These are phyloP conservation scores for Cichorium intybus DNA, from an alignment of 140 eudicot species.

Conservation along the genomic window DNA sequence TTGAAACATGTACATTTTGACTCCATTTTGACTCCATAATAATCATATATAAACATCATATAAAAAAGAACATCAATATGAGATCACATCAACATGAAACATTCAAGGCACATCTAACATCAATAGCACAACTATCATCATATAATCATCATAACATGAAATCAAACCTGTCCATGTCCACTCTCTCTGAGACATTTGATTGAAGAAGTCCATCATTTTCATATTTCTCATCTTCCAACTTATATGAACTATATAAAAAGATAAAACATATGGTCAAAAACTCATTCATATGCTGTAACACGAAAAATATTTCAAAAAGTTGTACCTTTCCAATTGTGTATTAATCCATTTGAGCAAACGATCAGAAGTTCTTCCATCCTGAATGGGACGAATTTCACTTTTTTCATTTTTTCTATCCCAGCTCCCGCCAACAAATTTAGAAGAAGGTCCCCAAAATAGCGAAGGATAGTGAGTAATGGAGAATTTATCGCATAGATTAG, in stretches of 20 bases:
- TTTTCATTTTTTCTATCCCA: conserved; percentile 43
- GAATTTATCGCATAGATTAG: conserved; percentile 80
- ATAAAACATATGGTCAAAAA: not conserved
- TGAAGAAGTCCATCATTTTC: conserved; percentile 46
- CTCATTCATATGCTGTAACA: not conserved
- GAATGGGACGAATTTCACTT: conserved; percentile 38
- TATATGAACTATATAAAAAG: conserved; percentile 41
- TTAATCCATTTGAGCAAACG: conserved; percentile 56
- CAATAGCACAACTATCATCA: not conserved
- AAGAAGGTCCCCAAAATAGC: not conserved
- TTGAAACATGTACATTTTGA: too few species aligned
- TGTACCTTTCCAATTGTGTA: conserved; percentile 51
- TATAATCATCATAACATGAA: too few species aligned
- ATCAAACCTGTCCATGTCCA: not conserved
- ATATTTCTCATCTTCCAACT: conserved; percentile 40
- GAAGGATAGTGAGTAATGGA: conserved; percentile 64
- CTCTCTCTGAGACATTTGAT: conserved; percentile 21
- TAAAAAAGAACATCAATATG: too few species aligned
- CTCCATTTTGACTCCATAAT: too few species aligned
- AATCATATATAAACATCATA: too few species aligned
- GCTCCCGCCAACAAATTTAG: conserved; percentile 44
- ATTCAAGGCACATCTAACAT: too few species aligned
- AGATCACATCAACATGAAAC: too few species aligned
- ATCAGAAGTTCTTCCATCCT: conserved; percentile 52
- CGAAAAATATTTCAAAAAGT: not conserved